Evolutionary conservation across 2,329 filamentous ascomycete species (phyloP), one percentile per base, ranked within the genome.

Genomic region (Aspergillus intermedius): DNA sequence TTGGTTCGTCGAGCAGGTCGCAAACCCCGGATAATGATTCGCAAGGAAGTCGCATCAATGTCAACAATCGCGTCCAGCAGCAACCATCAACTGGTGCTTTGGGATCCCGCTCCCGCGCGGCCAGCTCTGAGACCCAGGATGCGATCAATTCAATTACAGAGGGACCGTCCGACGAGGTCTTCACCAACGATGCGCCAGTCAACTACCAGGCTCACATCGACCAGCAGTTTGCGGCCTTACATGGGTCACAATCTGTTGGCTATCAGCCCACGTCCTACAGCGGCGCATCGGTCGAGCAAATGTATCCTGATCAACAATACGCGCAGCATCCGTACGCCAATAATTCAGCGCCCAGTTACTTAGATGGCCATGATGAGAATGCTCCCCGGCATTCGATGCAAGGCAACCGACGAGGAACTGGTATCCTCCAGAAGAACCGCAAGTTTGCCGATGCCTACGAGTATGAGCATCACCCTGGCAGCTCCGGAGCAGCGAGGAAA

Each of bases 361-460:
- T 81, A 76, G 62, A 77, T 69, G 54, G 77, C 75, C 66, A 75
- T 68, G 52, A 71, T 48, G 64, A 73, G 22, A 66, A 69, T 46
- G 56, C 64, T 39, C 62, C 70, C 17, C 66, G 68, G 49, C 68
- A 68, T 49, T 75, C 73, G 21, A 68, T 69, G 56, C 70, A 74
- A 52, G 64, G 65, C 50, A 63, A 63, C 44, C 69, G 68, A 45
- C 59, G 70, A 65, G 59, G 73, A 60, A 51, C 76, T 64, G 81
- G 79, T 30, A 82, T 88, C 9, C 73, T 93, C 42, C 87, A 93
- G 61, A 95, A 95, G 73, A 86, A 84, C 67, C 83, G 90, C 49
- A 84, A 82, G 56, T 95, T 98, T 59, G 84, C 81, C 1, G 90
- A 96, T 60, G 89, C 87, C 2, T 96, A 95, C 65, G 89, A 95